Evolutionary conservation across 768 basidiomycete genomes (phyloP), one percentile per base, ranked within the genome.

Genomic region (Symmetrospora coprosmae): DNA sequence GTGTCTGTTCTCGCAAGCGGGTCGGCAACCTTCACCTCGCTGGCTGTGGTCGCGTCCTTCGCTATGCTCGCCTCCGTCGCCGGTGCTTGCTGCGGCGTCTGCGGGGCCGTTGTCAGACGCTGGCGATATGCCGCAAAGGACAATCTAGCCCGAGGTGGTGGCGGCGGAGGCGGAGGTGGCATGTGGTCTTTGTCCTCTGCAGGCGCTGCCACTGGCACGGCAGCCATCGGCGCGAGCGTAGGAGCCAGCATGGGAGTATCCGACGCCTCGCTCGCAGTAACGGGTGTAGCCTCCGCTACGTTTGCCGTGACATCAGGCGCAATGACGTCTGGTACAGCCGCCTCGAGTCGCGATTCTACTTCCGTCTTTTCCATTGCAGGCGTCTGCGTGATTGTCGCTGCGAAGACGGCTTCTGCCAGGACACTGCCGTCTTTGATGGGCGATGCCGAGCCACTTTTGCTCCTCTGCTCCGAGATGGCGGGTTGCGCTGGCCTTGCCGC

Each of bases 101-200:
- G 23, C 19, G 49, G 33, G 17, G 23, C 25, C 33, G 30, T 34
- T 9, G 55, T 34, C 17, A 41, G 28, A 9, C 55, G 40, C 17
- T 43, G 21, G 43, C 55, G 55, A 38, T 58, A 58, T 7, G 55
- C 55, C n/a, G 28, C 37, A 27, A 58, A 58, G 14, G 55, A 58
- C 28, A 58, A 35, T 4, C 55, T 25, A 8, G 55, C 38, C n/a
- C 43, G 40, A 46, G 25, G 28, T 45, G 25, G 25, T 25, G 49
- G 27, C 31, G 38, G 39, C 5, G 55, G 21, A 11, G 55, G 19
- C 14, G 41, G 25, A 46, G 43, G 37, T 38, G n/a, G n/a, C n/a
- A n/a, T n/a, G n/a, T n/a, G n/a, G n/a, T n/a, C n/a, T n/a, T n/a
- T n/a, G n/a, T n/a, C n/a, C n/a, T n/a, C n/a, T n/a, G n/a, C n/a